Base-by-base conservation (phyloP, 129 eudicot species). In the Flaveria brownii region DNA sequence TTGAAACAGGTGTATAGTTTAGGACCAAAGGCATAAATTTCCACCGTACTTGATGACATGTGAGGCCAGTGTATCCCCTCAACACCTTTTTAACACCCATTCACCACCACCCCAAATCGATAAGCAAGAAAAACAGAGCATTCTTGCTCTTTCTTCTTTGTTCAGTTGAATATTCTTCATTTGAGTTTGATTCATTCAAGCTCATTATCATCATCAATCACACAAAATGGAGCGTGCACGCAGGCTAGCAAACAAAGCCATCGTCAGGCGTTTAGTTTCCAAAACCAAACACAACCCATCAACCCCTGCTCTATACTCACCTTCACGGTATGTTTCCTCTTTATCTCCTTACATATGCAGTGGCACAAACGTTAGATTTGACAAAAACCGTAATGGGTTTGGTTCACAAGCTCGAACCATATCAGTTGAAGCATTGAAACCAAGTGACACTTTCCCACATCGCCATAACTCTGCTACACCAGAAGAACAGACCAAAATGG, bases 381-480 rank as follows among this genome's bases (percentile, higher is more conserved):
- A 51, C 0, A 22, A 67, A n/a, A 65, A 46, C 69, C 45, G 28
- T 4, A 36, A 22, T 23, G 86, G 78, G 51, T 75, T 74, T 61
- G 76, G 75, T 20, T 72, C 87, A 17, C 88, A 85, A 63, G 64
- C 59, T 70, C 81, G 98, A 76, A 90, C 96, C 61, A 87, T 93
- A 5, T 86, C 92, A 11, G 87, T 90, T 5, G 98, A 93, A 1
- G 82, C 97, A n/a, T 80, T 93, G 75, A 88, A 85, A 79, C 91
- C 98, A 16, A 90, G 97, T 79, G 98, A 93, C 81, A 90, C 96
- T 6, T 93, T 93, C 77, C 78, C 98, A 39, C 94, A 97, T 59
- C 82, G 98, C 42, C 98, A 93, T 75, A 93, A 93, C 79, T 93
- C 98, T 5, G 95, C 96, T 61, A 90, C 96, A 62, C 92, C 92